These are phyloP conservation scores for Rhizopus sp. DNA, from an alignment of 371 early-diverging fungal genomes.

Conservation along the genomic window DNA sequence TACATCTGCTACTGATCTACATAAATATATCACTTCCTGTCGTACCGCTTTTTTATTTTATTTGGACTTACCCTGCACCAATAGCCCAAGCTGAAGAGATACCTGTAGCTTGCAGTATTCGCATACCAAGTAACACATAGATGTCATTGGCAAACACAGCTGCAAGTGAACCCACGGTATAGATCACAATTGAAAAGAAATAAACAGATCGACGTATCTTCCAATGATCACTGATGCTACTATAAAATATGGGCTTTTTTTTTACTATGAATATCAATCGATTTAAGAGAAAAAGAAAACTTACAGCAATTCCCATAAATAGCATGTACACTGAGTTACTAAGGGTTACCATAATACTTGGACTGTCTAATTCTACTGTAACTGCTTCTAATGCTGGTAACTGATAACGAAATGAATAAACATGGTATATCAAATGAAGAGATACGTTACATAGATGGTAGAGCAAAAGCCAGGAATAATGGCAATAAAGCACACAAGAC, in stretches of 20 bases:
- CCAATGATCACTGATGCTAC: constrained; percentile 70
- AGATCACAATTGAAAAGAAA: constrained; percentile 62
- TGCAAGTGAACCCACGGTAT: constrained; percentile 65
- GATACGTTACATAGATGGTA: constrained; percentile 41
- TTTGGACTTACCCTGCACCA: constrained; percentile 61
- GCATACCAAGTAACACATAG: constrained; percentile 61
- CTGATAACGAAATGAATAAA: constrained; percentile 9
- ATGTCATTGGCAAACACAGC: constrained; percentile 65
- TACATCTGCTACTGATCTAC: constrained; percentile 60
- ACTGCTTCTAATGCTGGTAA: constrained; percentile 56
- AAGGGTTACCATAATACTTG: constrained; percentile 53
- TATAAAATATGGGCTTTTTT: constrained; percentile 65
- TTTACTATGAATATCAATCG: not conserved
- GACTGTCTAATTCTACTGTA: constrained; percentile 36
- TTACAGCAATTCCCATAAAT: constrained; percentile 62
- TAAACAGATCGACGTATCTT: constrained; percentile 70
- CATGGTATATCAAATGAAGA: not conserved
- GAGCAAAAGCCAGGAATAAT: constrained; percentile 56
- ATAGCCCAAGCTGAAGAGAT: constrained; percentile 77
- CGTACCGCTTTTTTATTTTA: not conserved
- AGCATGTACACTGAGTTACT: constrained; percentile 66
- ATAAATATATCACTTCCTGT: not conserved
- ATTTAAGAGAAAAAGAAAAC: not conserved
- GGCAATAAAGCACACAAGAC: constrained; percentile 45
- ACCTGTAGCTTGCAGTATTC: constrained; percentile 75